Conservation (phyloP, 352 stramenopile species). For the Phytopythium boreale region DNA sequence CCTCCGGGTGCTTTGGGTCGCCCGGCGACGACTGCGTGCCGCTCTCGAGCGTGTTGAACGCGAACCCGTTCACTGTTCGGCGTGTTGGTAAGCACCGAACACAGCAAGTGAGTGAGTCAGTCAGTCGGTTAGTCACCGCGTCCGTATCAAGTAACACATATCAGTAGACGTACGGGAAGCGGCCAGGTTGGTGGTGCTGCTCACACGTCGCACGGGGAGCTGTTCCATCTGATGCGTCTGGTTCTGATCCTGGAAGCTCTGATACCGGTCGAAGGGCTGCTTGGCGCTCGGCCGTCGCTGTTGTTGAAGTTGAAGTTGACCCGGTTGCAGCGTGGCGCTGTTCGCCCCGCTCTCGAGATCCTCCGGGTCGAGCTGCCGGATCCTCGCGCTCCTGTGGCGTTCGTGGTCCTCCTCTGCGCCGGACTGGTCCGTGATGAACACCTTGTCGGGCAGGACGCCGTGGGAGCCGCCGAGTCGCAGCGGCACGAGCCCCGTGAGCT, state of each 20-base stretch:
- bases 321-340: not conserved
- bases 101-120: not conserved
- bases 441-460: slow-evolving; percentile 15
- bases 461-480: slow-evolving; percentile 5
- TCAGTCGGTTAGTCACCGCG: not conserved
- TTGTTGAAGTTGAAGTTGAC: not conserved
- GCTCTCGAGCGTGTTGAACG: slow-evolving; percentile 28
- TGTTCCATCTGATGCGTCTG: not conserved
- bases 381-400: not conserved
- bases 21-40: slow-evolving; percentile 10
- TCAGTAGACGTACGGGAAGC: slow-evolving; percentile 20
- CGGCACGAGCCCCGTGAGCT: slow-evolving; percentile 1
- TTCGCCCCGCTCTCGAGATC: not conserved
- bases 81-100: no score
- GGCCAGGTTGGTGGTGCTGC: slow-evolving; percentile 20
- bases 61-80: slow-evolving; percentile 26
- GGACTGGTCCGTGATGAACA: slow-evolving; percentile 19
- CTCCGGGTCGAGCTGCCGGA: not conserved
- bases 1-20: slow-evolving; percentile 15
- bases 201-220: slow-evolving; percentile 8
- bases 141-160: not conserved
- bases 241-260: slow-evolving; percentile 5
- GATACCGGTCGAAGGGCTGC: slow-evolving; percentile 7
- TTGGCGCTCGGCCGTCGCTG: not conserved
- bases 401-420: not conserved